A percentile compares a stretch with the other conserved stretches of the same genome.
Conservation (phyloP, 192 early-diverging fungal species). For the Physocladia obscura region DNA sequence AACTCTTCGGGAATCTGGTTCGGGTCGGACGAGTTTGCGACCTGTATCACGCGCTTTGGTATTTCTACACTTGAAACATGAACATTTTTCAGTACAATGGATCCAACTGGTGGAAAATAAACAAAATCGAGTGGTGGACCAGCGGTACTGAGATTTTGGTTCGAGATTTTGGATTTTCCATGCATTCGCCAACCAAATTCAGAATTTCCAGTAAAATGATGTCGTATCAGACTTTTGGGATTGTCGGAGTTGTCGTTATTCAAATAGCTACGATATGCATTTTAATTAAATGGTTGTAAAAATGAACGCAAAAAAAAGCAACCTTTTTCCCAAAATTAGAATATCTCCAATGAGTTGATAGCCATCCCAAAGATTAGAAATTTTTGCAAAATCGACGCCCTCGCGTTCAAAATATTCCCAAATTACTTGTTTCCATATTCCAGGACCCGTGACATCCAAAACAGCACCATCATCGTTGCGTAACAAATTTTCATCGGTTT, state of each 20-base stretch:
- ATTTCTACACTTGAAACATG: not conserved
- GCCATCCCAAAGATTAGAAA: constrained; percentile 25
- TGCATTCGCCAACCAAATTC: constrained; percentile 17
- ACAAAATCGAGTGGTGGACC: constrained; percentile 5
- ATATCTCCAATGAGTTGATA: constrained; percentile 13
- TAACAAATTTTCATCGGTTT: not conserved
- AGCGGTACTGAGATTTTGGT: not conserved
- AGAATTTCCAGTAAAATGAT: constrained; percentile 24
- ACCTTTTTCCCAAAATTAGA: constrained; percentile 14
- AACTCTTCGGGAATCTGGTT: not conserved
- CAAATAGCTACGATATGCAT: constrained; percentile 12
- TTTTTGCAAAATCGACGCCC: not conserved
- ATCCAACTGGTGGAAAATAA: not conserved
- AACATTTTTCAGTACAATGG: not conserved
- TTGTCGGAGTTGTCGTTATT: constrained; percentile 24
- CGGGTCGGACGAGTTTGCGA: constrained; percentile 5
- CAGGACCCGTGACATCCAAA: constrained; percentile 11
- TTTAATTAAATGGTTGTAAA: no score
- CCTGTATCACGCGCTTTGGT: not conserved
- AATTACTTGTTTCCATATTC: constrained; percentile 17
- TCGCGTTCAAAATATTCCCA: constrained; percentile 12
- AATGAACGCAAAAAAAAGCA: not conserved
- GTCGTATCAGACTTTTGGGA: constrained; percentile 18
- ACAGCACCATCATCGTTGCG: constrained; percentile 1
- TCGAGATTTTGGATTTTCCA: not conserved